Percentiles rank a stretch among this genome's conserved stretches.
phyloP scores from a whole-genome alignment of 805 yeast species.

The Hanseniaspora mollemarum region DNA sequence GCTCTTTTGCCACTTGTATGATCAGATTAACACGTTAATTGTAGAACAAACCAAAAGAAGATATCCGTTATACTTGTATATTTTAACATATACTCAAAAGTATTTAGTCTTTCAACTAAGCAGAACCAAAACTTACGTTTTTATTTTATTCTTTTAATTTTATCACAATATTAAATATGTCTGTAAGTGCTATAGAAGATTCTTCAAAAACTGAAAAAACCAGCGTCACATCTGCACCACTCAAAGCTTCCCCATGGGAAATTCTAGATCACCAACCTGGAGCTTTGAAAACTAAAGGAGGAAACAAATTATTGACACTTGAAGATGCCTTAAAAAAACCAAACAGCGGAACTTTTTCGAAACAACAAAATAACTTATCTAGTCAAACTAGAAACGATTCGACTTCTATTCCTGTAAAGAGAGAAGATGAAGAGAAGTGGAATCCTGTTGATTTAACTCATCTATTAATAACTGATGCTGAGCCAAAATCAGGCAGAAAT shows the following conservation, averaged over 20 bases:
- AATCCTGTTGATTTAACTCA: conserved; percentile 13
- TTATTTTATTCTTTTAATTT: background rate
- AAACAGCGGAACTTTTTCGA: background rate
- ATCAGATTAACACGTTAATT: too few relatives aligned
- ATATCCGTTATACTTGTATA: too few relatives aligned
- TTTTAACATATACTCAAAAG: too few relatives aligned
- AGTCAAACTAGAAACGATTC: conserved; percentile 9
- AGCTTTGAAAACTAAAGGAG: conserved; percentile 24
- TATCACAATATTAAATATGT: background rate
- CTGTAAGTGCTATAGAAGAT: background rate
- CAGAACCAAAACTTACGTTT: too few relatives aligned
- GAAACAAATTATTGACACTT: conserved; percentile 18
- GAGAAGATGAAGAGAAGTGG: conserved; percentile 7
- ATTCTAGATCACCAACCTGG: conserved; percentile 19
- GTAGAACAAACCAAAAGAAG: too few relatives aligned
- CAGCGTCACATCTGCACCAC: conserved; percentile 50
- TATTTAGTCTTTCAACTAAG: too few relatives aligned
- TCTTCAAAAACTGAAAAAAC: background rate
- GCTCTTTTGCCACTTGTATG: too few relatives aligned
- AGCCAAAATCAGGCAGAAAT: background rate
- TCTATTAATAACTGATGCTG: conserved; percentile 2
- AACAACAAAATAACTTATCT: background rate
- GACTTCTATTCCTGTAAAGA: conserved; percentile 7
- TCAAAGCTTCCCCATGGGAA: conserved; percentile 54
- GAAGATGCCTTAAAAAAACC: conserved; percentile 5